phyloP scores from a whole-genome alignment of 768 basidiomycete species.

The Lactarius sanguifluus region DNA sequence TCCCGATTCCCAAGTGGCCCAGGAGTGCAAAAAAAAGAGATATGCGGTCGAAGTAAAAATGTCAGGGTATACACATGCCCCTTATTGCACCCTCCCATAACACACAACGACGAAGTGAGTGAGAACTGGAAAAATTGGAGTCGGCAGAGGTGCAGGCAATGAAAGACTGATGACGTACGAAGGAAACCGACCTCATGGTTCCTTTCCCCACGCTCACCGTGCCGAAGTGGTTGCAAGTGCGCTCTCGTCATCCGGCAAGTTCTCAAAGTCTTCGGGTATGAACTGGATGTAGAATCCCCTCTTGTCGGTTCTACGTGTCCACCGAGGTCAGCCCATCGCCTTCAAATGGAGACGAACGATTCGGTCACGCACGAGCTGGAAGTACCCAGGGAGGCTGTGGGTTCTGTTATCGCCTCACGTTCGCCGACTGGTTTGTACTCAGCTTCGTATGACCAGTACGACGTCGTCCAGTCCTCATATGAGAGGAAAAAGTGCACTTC shows the following conservation, averaged over 20 bases:
- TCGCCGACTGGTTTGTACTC: constrained; percentile 2
- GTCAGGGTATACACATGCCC: neutral
- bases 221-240: neutral
- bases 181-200: neutral
- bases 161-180: neutral
- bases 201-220: neutral
- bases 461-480: constrained; percentile 16
- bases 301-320: constrained; percentile 11
- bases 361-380: constrained; percentile 4
- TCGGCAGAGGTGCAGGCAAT: neutral
- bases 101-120: neutral
- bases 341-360: neutral
- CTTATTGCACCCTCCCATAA: neutral
- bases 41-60: neutral
- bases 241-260: neutral
- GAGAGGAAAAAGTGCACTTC: constrained; percentile 25
- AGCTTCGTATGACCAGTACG: constrained; percentile 17
- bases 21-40: neutral
- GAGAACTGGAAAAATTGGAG: neutral
- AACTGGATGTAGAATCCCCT: constrained; percentile 22
- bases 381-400: constrained; percentile 5
- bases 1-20: neutral
- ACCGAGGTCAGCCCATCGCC: neutral
- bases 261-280: constrained; percentile 21
- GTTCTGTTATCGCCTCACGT: constrained; percentile 10